A percentile compares a stretch with the other conserved stretches of the same genome.
Evolutionary conservation across 1,284 basidiomycete genomes (phyloP).

Genomic region (Ustilago shanxiensis): DNA sequence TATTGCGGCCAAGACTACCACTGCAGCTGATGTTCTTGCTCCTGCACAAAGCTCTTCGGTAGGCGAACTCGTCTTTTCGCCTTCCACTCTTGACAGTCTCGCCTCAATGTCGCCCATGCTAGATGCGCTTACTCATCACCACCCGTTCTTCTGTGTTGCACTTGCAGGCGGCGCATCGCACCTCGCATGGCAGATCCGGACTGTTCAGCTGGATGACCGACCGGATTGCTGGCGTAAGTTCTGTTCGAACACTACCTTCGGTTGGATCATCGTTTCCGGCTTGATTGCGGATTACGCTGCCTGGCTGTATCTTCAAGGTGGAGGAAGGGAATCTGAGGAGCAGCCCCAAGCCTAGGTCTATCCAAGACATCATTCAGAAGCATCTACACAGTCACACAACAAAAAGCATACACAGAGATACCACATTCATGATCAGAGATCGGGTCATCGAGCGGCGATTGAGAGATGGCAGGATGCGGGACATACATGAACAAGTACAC

Average conservation of each 20-base stretch:
- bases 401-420: slow-evolving; percentile 7
- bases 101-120: slow-evolving; percentile 16
- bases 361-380: not conserved
- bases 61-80: slow-evolving; percentile 31
- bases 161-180: slow-evolving; percentile 81
- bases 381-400: not conserved
- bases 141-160: slow-evolving; percentile 82
- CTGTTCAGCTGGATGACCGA: slow-evolving; percentile 79
- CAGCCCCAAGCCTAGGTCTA: not conserved
- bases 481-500: not conserved
- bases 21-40: slow-evolving; percentile 16
- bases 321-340: not conserved
- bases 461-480: not conserved
- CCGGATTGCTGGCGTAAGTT: slow-evolving; percentile 94
- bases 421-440: not conserved
- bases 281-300: slow-evolving; percentile 80
- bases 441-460: not conserved
- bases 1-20: slow-evolving; percentile 8
- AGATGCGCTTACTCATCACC: slow-evolving; percentile 49
- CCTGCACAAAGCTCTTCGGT: slow-evolving; percentile 15
- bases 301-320: slow-evolving; percentile 38
- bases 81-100: slow-evolving; percentile 20
- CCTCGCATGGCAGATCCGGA: slow-evolving; percentile 82
- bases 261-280: slow-evolving; percentile 89
- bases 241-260: slow-evolving; percentile 86